Evolutionary conservation across 1,284 basidiomycete genomes (phyloP).

Genomic region (Cryptococcus depauperatus): DNA sequence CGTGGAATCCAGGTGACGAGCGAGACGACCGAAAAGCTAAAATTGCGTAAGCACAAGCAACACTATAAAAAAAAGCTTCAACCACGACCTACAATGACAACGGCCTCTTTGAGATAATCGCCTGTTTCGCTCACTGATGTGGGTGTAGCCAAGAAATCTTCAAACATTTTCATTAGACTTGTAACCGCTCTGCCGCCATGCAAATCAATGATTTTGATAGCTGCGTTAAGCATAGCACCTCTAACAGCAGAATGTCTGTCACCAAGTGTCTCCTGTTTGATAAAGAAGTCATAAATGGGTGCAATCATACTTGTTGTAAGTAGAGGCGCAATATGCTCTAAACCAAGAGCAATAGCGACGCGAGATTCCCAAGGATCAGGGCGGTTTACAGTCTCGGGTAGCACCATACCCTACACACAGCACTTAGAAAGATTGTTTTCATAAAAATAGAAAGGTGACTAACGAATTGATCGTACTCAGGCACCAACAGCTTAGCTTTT

Average conservation of each 20-base stretch:
- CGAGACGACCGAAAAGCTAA: slow-evolving; percentile 89
- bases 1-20: slow-evolving; percentile 70
- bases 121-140: slow-evolving; percentile 60
- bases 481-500: slow-evolving; percentile 78
- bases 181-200: slow-evolving; percentile 70
- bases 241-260: slow-evolving; percentile 78
- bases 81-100: too few species aligned
- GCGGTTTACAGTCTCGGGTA: slow-evolving; percentile 77
- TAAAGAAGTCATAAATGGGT: slow-evolving; percentile 79
- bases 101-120: slow-evolving; percentile 87
- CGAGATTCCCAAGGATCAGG: slow-evolving; percentile 88
- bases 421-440: slow-evolving; percentile 4
- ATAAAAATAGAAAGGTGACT: slow-evolving; percentile 29
- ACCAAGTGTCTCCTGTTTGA: slow-evolving; percentile 75
- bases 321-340: slow-evolving; percentile 61
- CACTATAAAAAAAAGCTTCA: slow-evolving; percentile 12
- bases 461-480: slow-evolving; percentile 84
- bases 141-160: slow-evolving; percentile 63
- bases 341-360: slow-evolving; percentile 64
- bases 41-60: slow-evolving; percentile 14
- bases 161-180: slow-evolving; percentile 75
- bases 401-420: slow-evolving; percentile 75
- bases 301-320: slow-evolving; percentile 62
- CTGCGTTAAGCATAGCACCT: slow-evolving; percentile 78
- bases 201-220: slow-evolving; percentile 70